These are phyloP conservation scores for Teratosphaeria viscida DNA, from an alignment of 2,329 filamentous ascomycete species.

Conservation along the genomic window DNA sequence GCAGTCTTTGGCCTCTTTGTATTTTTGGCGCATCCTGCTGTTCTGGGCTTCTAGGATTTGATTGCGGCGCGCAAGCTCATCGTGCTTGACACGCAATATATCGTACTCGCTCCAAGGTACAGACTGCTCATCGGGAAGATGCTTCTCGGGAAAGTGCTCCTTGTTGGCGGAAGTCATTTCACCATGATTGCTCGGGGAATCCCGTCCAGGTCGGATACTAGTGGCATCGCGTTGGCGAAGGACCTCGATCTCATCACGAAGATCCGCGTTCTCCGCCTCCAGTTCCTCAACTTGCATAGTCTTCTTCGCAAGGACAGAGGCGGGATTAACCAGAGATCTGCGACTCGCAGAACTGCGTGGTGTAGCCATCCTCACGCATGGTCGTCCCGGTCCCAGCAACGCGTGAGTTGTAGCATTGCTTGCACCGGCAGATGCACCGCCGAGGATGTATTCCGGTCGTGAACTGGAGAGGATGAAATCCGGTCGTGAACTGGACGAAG, in stretches of 20 bases:
- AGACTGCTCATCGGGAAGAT: not conserved
- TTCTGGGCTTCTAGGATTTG: slow-evolving; percentile 9
- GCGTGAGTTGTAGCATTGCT: not conserved
- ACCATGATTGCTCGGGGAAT: not conserved
- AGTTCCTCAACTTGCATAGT: slow-evolving; percentile 6
- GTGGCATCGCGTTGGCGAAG: not conserved
- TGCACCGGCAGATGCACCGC: not conserved
- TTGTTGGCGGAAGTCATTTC: not conserved
- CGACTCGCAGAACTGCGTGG: not conserved
- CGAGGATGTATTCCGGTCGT: not conserved
- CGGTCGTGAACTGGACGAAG: not conserved
- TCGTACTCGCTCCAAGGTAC: slow-evolving; percentile 13
- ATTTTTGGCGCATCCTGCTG: slow-evolving; percentile 8
- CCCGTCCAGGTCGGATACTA: not conserved
- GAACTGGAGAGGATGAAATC: not conserved
- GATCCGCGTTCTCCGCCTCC: slow-evolving; percentile 14
- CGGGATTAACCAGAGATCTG: not conserved
- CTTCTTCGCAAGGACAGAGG: slow-evolving; percentile 1
- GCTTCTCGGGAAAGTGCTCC: not conserved
- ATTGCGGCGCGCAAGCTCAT: slow-evolving; percentile 18
- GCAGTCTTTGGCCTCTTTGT: slow-evolving; percentile 28
- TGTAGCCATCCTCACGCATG: not conserved
- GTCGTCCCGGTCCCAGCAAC: not conserved
- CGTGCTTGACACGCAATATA: slow-evolving; percentile 19
- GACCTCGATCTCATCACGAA: slow-evolving; percentile 10